A percentile compares a stretch with the other conserved stretches of the same genome.
These are phyloP conservation scores for Tolypocladium pustulatum DNA, from an alignment of 2,329 filamentous ascomycete genomes.

Conservation along the genomic window DNA sequence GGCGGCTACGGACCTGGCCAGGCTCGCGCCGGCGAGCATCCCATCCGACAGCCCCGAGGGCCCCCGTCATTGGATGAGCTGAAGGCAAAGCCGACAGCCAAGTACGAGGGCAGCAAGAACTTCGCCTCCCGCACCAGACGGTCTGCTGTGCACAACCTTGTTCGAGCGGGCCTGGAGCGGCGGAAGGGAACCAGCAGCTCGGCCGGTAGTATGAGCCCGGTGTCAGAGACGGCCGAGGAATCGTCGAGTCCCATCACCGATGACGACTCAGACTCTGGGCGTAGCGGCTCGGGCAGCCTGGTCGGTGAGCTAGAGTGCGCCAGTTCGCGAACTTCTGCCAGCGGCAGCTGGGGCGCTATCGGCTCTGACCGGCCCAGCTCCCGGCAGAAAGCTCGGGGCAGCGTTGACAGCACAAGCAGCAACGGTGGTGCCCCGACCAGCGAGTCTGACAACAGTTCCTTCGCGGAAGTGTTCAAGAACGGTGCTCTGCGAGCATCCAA, in stretches of 20 bases:
- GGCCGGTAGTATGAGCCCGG: slow-evolving; percentile 73
- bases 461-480: slow-evolving; percentile 57
- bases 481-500: slow-evolving; percentile 40
- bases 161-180: slow-evolving; percentile 79
- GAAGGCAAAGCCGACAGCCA: slow-evolving; percentile 77
- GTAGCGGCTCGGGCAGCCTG: slow-evolving; percentile 69
- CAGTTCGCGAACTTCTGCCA: slow-evolving; percentile 67
- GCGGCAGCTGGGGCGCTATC: slow-evolving; percentile 66
- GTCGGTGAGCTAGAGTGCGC: slow-evolving; percentile 61
- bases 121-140: slow-evolving; percentile 88
- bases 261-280: slow-evolving; percentile 62
- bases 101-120: slow-evolving; percentile 94
- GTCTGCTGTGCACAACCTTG: slow-evolving; percentile 82
- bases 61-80: slow-evolving; percentile 90
- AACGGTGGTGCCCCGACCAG: slow-evolving; percentile 25
- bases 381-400: slow-evolving; percentile 53
- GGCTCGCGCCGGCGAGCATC: slow-evolving; percentile 87
- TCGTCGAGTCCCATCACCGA: slow-evolving; percentile 60
- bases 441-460: slow-evolving; percentile 47
- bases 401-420: slow-evolving; percentile 55
- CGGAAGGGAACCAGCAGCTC: slow-evolving; percentile 65
- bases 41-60: slow-evolving; percentile 82
- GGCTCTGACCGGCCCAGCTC: slow-evolving; percentile 74
- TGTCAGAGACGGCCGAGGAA: slow-evolving; percentile 67
- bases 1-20: slow-evolving; percentile 90